Evolutionary conservation across 345 rosid genomes (phyloP).

Genomic region (Gossypium ekmanianum): DNA sequence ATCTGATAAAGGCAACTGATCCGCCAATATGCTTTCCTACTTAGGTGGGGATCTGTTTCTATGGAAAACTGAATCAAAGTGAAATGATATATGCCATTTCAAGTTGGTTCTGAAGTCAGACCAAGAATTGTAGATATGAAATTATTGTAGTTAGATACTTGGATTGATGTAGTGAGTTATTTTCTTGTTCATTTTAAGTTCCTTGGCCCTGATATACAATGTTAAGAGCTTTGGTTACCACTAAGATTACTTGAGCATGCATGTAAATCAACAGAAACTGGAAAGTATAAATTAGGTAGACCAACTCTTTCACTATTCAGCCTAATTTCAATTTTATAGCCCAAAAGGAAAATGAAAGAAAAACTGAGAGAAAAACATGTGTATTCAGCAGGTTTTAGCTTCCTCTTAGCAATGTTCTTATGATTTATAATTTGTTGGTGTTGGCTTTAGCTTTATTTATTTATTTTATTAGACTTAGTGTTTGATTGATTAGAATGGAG

Average conservation of each 20-base stretch:
- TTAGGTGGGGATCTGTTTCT: neutral
- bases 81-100: neutral
- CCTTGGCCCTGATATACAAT: neutral
- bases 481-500: neutral
- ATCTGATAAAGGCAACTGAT: neutral
- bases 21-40: neutral
- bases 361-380: neutral
- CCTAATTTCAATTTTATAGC: neutral
- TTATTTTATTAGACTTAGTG: neutral
- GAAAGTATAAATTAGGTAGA: neutral
- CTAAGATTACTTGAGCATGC: neutral
- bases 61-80: neutral
- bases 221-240: neutral
- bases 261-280: neutral
- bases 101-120: constrained; percentile 1
- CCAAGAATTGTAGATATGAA: neutral
- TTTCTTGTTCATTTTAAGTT: neutral
- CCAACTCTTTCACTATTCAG: neutral
- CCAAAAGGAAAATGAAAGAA: neutral
- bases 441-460: neutral
- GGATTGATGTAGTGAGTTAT: neutral
- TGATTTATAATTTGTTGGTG: neutral
- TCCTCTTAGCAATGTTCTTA: neutral
- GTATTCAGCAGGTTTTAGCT: neutral
- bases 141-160: neutral